These are phyloP conservation scores for Debaryomyces sp. DNA, from an alignment of 1,139 yeast genomes.

Conservation along the genomic window DNA sequence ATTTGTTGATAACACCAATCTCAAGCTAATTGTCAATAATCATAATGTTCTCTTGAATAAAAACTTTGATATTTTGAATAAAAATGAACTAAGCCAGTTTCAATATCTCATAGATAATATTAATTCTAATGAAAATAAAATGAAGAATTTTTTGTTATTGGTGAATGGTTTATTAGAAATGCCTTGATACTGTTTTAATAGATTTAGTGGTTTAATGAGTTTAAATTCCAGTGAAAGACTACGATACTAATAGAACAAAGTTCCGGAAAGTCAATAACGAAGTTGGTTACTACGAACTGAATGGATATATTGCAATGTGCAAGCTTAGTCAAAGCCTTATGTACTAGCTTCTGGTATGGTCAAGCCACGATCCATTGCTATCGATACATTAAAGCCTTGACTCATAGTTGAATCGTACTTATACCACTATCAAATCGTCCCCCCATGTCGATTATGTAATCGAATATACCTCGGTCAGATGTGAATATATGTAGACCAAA, in stretches of 20 bases:
- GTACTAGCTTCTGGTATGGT: no score
- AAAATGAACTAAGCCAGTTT: slow-evolving; percentile 4
- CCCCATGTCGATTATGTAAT: slow-evolving; percentile 2
- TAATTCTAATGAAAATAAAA: slow-evolving; percentile 1
- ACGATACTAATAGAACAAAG: no score
- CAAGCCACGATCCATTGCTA: no score
- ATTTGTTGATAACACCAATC: slow-evolving; percentile 1
- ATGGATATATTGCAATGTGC: no score
- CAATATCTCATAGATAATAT: slow-evolving; percentile 1
- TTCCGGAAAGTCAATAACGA: no score
- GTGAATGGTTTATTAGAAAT: background rate
- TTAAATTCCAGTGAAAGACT: no score
- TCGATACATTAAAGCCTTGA: no score
- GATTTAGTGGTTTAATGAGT: no score
- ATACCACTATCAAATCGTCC: background rate
- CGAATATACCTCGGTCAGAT: slow-evolving; percentile 2
- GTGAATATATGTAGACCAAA: background rate
- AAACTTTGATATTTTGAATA: slow-evolving; percentile 2
- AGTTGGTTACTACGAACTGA: no score
- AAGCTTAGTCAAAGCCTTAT: no score
- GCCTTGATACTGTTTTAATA: background rate
- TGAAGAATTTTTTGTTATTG: background rate
- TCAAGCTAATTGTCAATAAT: background rate
- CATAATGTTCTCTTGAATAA: background rate
- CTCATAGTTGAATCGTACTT: no score